Evolutionary conservation across 306 rosid species (phyloP).

Genomic region (Ormosia emarginata): DNA sequence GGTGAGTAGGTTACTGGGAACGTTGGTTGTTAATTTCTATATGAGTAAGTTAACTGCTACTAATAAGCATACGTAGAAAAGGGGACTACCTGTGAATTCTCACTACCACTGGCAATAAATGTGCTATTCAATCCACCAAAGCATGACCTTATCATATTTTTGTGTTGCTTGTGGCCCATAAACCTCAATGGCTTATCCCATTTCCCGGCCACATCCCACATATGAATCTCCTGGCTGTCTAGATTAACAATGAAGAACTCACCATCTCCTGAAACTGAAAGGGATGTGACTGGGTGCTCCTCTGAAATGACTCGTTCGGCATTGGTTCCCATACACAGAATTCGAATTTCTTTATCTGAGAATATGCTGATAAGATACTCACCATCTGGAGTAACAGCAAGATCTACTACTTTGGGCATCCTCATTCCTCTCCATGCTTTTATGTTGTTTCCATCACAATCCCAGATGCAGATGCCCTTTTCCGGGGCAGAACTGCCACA

Average conservation of each 20-base stretch:
- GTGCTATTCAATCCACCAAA: conserved; percentile 75
- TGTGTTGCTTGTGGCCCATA: conserved; percentile 52
- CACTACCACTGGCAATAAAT: conserved; percentile 90
- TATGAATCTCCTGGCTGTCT: conserved; percentile 83
- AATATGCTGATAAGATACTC: conserved; percentile 74
- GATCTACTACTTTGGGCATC: conserved; percentile 84
- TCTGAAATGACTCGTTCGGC: conserved; percentile 65
- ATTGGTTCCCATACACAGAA: conserved; percentile 56
- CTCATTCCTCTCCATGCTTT: conserved; percentile 83
- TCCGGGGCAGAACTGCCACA: conserved; percentile 84
- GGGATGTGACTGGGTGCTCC: conserved; percentile 46
- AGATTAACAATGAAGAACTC: conserved; percentile 80
- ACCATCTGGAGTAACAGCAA: conserved; percentile 67
- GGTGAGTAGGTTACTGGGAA: background rate
- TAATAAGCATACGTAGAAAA: background rate
- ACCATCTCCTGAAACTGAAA: conserved; percentile 45
- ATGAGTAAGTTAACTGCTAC: background rate
- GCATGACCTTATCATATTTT: conserved; percentile 81
- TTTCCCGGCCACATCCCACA: conserved; percentile 85
- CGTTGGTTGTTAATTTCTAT: background rate
- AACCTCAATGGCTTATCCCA: conserved; percentile 43
- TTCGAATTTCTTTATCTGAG: conserved; percentile 68
- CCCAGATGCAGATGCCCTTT: conserved; percentile 85
- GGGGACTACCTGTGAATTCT: conserved; percentile 64
- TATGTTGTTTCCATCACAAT: conserved; percentile 65